Evolutionary conservation across 768 basidiomycete genomes (phyloP).

Genomic region (Boletus speciosus): DNA sequence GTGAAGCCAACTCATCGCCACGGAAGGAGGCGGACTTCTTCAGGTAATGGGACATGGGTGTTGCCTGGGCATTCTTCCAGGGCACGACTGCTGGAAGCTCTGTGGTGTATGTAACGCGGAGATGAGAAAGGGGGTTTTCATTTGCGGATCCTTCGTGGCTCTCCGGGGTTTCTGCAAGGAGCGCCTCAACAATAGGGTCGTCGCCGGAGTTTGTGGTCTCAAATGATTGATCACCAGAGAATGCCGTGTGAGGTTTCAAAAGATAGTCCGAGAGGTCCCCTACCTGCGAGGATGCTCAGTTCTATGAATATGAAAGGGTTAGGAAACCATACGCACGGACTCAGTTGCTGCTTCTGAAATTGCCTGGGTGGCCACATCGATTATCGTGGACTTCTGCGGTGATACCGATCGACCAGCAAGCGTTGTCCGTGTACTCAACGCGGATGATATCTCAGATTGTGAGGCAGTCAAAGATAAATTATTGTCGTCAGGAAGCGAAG

Average conservation of each 20-base stretch:
- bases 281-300: slow-evolving; percentile 30
- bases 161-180: slow-evolving; percentile 32
- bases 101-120: slow-evolving; percentile 35
- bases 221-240: slow-evolving; percentile 31
- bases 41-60: slow-evolving; percentile 36
- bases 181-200: slow-evolving; percentile 32
- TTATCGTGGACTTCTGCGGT: slow-evolving; percentile 28
- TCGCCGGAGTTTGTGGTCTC: slow-evolving; percentile 37
- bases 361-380: slow-evolving; percentile 18
- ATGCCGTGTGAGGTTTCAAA: slow-evolving; percentile 26
- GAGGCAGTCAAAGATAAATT: slow-evolving; percentile 27
- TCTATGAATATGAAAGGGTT: slow-evolving; percentile 27
- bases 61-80: slow-evolving; percentile 33
- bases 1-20: slow-evolving; percentile 37
- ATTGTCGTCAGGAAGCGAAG: slow-evolving; percentile 28
- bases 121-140: slow-evolving; percentile 34
- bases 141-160: slow-evolving; percentile 27
- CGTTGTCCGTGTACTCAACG: slow-evolving; percentile 28
- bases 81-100: slow-evolving; percentile 33
- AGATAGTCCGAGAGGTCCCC: slow-evolving; percentile 23
- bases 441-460: slow-evolving; percentile 28
- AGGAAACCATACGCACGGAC: slow-evolving; percentile 30
- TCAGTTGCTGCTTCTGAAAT: slow-evolving; percentile 26
- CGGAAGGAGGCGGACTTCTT: slow-evolving; percentile 40
- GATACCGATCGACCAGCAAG: slow-evolving; percentile 34